Conservation (phyloP, 805 yeast species). For the Lachancea meyersii region DNA sequence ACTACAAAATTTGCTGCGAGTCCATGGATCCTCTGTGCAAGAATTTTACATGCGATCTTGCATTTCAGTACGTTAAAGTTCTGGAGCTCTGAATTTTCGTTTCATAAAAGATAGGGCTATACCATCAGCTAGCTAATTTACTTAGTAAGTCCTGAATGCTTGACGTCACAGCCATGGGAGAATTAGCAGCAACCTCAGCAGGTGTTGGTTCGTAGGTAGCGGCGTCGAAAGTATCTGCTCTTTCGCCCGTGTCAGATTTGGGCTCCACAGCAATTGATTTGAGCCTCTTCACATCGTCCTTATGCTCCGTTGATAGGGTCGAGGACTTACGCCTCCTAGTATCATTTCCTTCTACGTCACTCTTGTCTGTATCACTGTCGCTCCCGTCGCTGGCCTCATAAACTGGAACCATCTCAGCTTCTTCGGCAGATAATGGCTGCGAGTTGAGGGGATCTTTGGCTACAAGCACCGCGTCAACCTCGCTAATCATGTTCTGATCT, state of each 20-base stretch:
- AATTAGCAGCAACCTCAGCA: slow-evolving; percentile 11
- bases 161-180: slow-evolving; percentile 25
- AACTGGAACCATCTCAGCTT: slow-evolving; percentile 24
- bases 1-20: slow-evolving; percentile 19
- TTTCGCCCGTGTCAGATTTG: slow-evolving; percentile 5
- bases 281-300: slow-evolving; percentile 4
- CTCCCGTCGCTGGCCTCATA: slow-evolving; percentile 28
- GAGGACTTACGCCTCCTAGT: slow-evolving; percentile 1
- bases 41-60: slow-evolving; percentile 21
- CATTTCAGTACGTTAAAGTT: slow-evolving; percentile 28
- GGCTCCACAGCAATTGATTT: slow-evolving; percentile 5
- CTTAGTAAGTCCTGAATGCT: slow-evolving; percentile 33
- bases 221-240: slow-evolving; percentile 9
- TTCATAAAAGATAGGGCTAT: neutral
- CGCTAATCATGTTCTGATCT: slow-evolving; percentile 26
- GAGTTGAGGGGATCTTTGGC: slow-evolving; percentile 23
- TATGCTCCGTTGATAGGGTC: neutral
- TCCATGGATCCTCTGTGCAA: slow-evolving; percentile 11
- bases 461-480: slow-evolving; percentile 21
- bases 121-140: slow-evolving; percentile 27
- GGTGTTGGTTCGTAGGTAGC: slow-evolving; percentile 15
- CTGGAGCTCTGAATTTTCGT: slow-evolving; percentile 15
- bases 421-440: slow-evolving; percentile 8
- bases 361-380: slow-evolving; percentile 11
- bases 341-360: slow-evolving; percentile 12